These are phyloP conservation scores for Schwanniomyces sp. DNA, from an alignment of 805 yeast genomes.

Conservation along the genomic window DNA sequence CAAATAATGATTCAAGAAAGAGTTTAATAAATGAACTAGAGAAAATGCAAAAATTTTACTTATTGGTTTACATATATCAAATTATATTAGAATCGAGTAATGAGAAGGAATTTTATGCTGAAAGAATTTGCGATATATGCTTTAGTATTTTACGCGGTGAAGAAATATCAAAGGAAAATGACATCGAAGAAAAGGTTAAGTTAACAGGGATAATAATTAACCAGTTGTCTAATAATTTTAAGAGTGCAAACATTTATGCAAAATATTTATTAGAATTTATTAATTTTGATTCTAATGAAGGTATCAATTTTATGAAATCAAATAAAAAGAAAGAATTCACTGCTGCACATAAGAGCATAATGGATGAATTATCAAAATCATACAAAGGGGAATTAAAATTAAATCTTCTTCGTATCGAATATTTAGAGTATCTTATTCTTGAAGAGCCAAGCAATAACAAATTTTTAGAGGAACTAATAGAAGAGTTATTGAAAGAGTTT, in stretches of 20 bases:
- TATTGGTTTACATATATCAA: constrained; percentile 5
- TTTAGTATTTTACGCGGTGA: not conserved
- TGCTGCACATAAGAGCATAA: constrained; percentile 27
- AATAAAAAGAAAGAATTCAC: constrained; percentile 24
- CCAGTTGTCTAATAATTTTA: constrained; percentile 14
- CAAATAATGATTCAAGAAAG: constrained; percentile 3
- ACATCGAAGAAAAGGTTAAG: not conserved
- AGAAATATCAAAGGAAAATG: not conserved
- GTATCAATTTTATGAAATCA: constrained; percentile 30
- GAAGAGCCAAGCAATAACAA: constrained; percentile 14
- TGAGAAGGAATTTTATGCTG: constrained; percentile 1
- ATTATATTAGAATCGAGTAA: constrained; percentile 1
- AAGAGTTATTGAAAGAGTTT: constrained; percentile 23
- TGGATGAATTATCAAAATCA: constrained; percentile 26
- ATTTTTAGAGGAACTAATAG: constrained; percentile 22
- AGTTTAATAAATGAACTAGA: not conserved
- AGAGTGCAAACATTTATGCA: constrained; percentile 25
- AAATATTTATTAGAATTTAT: constrained; percentile 31
- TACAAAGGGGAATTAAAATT: constrained; percentile 20
- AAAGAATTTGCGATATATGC: constrained; percentile 5
- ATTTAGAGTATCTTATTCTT: constrained; percentile 27
- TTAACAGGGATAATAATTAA: constrained; percentile 8
- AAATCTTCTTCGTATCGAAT: constrained; percentile 31
- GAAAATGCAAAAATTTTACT: constrained; percentile 1
- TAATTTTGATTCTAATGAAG: constrained; percentile 24